These are phyloP conservation scores for Flaveria brownii DNA, from an alignment of 129 eudicot species.

Conservation along the genomic window DNA sequence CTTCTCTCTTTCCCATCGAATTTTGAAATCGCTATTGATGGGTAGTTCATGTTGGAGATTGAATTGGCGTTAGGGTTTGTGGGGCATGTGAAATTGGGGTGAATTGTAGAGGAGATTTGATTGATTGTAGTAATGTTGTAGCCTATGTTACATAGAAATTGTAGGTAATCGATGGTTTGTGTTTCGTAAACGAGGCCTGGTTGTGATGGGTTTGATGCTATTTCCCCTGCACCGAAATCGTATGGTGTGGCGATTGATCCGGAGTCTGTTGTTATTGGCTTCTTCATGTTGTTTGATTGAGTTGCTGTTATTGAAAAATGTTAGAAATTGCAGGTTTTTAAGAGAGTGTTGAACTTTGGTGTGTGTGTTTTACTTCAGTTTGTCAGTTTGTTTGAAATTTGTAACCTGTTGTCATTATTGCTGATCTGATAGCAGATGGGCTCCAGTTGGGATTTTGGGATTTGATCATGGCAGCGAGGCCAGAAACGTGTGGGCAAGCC, in stretches of 20 bases:
- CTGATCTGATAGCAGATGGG: constrained; percentile 74
- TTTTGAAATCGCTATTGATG: constrained; percentile 60
- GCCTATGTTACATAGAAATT: constrained; percentile 61
- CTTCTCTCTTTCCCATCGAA: constrained; percentile 30
- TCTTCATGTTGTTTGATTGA: constrained; percentile 56
- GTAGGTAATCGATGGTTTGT: constrained; percentile 39
- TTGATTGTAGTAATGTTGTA: constrained; percentile 48
- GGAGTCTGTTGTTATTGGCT: constrained; percentile 46
- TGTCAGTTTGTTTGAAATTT: not conserved
- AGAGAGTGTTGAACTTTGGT: not conserved
- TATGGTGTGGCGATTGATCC: constrained; percentile 70
- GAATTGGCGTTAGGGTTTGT: constrained; percentile 28
- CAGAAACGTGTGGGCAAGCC: constrained; percentile 89
- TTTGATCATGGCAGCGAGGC: constrained; percentile 63
- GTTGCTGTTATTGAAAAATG: constrained; percentile 49
- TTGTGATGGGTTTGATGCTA: constrained; percentile 45
- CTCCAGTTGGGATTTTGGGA: constrained; percentile 66
- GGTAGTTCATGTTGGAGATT: constrained; percentile 71
- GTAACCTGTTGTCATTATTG: constrained; percentile 86
- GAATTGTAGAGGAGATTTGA: constrained; percentile 45
- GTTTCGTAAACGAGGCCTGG: constrained; percentile 86
- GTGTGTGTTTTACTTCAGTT: not conserved
- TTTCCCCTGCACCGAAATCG: constrained; percentile 86
- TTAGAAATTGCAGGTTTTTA: not conserved
- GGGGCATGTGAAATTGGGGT: constrained; percentile 61